These are phyloP conservation scores for Leccinum idahoense DNA, from an alignment of 1,284 basidiomycete species.

Conservation along the genomic window DNA sequence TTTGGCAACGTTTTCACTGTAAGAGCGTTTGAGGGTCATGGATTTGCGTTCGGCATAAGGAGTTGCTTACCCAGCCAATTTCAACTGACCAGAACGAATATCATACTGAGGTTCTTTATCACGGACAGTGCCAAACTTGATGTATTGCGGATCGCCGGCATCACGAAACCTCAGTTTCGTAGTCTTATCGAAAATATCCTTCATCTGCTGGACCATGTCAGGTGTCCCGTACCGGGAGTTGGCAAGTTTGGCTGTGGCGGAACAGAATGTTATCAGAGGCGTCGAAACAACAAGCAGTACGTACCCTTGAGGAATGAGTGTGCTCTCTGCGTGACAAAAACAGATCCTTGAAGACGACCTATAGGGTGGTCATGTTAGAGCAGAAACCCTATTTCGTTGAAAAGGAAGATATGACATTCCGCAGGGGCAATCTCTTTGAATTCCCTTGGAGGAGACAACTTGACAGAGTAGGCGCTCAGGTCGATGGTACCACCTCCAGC, in stretches of 20 bases:
- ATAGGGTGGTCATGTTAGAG: not conserved
- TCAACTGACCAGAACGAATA: constrained; percentile 43
- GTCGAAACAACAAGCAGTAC: not conserved
- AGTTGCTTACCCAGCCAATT: constrained; percentile 34
- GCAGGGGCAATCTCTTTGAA: constrained; percentile 37
- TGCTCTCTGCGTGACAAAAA: constrained; percentile 41
- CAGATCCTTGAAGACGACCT: constrained; percentile 33
- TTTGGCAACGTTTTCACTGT: constrained; percentile 34
- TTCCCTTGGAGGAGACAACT: constrained; percentile 21
- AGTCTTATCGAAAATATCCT: constrained; percentile 41
- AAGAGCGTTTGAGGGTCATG: not conserved
- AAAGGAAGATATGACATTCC: constrained; percentile 30
- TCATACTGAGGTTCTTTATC: constrained; percentile 39
- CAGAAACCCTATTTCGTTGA: not conserved
- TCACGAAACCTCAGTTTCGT: constrained; percentile 44
- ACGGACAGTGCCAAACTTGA: constrained; percentile 41
- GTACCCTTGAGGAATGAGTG: constrained; percentile 31
- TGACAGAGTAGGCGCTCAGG: constrained; percentile 41
- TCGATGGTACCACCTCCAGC: constrained; percentile 53
- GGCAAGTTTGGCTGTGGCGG: constrained; percentile 28
- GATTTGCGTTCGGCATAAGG: not conserved
- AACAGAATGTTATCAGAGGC: constrained; percentile 12
- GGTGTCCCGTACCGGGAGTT: constrained; percentile 25
- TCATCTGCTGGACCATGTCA: constrained; percentile 37
- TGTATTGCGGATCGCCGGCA: constrained; percentile 35